Evolutionary conservation across 495 filamentous ascomycete genomes (phyloP).

Genomic region (Penicillium coprophilum): DNA sequence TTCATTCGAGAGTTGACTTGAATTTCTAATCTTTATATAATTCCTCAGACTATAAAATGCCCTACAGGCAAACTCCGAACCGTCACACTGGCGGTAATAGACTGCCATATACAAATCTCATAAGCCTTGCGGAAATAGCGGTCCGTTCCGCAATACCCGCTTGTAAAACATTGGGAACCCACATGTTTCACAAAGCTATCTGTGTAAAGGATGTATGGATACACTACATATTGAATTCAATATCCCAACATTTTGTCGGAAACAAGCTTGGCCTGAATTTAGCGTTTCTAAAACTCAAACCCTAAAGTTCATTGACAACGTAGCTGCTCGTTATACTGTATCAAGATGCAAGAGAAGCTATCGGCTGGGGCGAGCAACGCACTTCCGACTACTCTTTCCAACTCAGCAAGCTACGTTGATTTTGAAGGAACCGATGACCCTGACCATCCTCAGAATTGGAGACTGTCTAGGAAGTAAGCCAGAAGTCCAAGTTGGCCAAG

Average conservation of each 20-base stretch:
- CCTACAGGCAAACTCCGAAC: too few relatives aligned
- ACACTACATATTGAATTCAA: too few relatives aligned
- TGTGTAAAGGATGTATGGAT: neutral
- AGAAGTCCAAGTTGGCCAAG: slow-evolving; percentile 11
- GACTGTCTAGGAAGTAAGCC: slow-evolving; percentile 30
- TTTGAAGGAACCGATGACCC: slow-evolving; percentile 54
- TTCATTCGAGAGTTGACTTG: too few relatives aligned
- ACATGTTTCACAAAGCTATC: neutral
- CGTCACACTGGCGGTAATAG: too few relatives aligned
- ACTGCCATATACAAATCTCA: too few relatives aligned
- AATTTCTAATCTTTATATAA: too few relatives aligned
- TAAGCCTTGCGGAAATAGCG: neutral
- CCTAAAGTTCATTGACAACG: neutral
- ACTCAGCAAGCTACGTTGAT: slow-evolving; percentile 46
- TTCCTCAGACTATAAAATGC: too few relatives aligned
- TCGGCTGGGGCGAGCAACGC: slow-evolving; percentile 35
- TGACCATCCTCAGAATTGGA: slow-evolving; percentile 55
- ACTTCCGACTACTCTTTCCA: slow-evolving; percentile 44
- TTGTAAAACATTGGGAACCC: neutral
- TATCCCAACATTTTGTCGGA: too few relatives aligned
- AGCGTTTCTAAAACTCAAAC: neutral
- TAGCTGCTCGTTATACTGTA: neutral
- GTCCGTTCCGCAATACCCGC: neutral
- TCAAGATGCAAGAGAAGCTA: slow-evolving; percentile 16
- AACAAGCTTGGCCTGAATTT: neutral